phyloP scores from a whole-genome alignment of 1,284 basidiomycete species.

The Amylostereum chailletii region DNA sequence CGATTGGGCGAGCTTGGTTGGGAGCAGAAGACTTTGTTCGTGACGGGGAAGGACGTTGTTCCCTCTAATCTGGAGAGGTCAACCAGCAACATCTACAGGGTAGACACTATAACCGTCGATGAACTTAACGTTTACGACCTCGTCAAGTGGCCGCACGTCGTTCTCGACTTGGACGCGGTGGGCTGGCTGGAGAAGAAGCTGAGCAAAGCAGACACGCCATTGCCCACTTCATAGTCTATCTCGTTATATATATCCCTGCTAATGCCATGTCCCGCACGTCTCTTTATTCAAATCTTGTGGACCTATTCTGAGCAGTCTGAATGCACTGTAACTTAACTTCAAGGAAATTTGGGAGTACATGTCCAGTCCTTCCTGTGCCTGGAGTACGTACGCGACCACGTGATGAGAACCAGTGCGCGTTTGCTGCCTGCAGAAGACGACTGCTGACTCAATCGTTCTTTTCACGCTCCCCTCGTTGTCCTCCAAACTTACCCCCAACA shows the following conservation, averaged over 20 bases:
- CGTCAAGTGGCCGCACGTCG: slow-evolving; percentile 65
- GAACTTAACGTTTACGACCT: slow-evolving; percentile 73
- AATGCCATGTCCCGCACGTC: no score
- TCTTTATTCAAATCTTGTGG: no score
- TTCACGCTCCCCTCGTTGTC: neutral
- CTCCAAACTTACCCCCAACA: slow-evolving; percentile 1
- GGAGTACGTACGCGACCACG: neutral
- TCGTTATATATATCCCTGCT: no score
- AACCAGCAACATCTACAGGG: slow-evolving; percentile 54
- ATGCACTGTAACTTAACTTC: no score
- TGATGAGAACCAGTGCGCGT: slow-evolving; percentile 1
- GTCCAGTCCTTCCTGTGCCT: no score
- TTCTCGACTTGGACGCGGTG: slow-evolving; percentile 65
- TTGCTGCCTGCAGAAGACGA: neutral
- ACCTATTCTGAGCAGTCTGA: no score
- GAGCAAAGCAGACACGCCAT: slow-evolving; percentile 21
- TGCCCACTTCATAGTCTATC: no score
- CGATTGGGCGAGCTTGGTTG: slow-evolving; percentile 55
- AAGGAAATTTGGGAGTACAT: no score
- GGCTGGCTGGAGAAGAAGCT: slow-evolving; percentile 60
- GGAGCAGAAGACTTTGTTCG: slow-evolving; percentile 55
- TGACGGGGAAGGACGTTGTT: slow-evolving; percentile 55
- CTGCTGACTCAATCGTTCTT: neutral
- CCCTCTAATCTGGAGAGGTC: slow-evolving; percentile 47
- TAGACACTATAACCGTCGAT: slow-evolving; percentile 53